Base-by-base conservation (phyloP, 116 monocot species). In the Cymodocea nodosa region DNA sequence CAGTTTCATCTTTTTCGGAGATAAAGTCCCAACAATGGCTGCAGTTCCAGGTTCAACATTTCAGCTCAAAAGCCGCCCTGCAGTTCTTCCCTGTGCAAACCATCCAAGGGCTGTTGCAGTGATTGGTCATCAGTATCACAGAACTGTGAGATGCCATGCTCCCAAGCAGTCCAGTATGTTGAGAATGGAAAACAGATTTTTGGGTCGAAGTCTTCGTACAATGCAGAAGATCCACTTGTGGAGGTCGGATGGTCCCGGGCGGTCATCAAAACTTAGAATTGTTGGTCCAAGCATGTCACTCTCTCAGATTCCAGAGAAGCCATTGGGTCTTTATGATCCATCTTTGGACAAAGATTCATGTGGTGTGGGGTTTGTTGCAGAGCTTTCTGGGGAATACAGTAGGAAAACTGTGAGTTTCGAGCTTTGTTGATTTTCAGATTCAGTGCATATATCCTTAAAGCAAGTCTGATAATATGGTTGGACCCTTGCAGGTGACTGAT, bases 341-440 rank as follows among this genome's bases (percentile, higher is more conserved):
- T 80, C 92, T 2, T 72, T 89, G 9, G 99, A 99, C 72, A 92
- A 82, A 77, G 99, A 99, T 74, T 82, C 99, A 17, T 99, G 99
- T 34, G 99, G 99, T 13, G 99, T 99, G 51, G 99, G 99, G 15
- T 99, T 99, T 34, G 77, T 99, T 39, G 99, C 99, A 0, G 99
- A 99, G 77, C 87, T 99, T 19, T 99, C 92, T 14, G 89, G 89
- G 16, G 82, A 86, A 36, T 67, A 50, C 49, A 89, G 76, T 60
- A 74, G 99, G 49, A 85, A 84, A 76, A 99, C 92, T 9, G 99
- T 99, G 34, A 71, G 79, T 52, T 51, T 51, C 12, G 0, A 15
- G 19, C 9, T 2, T 8, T 20, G 12, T 49, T 18, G n/a, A 49
- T 7, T 49, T 64, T 9, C 64, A 2, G 35, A 24, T 35, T 35